Evolutionary conservation across 768 basidiomycete genomes (phyloP).

Genomic region (Wakefieldia striispora): DNA sequence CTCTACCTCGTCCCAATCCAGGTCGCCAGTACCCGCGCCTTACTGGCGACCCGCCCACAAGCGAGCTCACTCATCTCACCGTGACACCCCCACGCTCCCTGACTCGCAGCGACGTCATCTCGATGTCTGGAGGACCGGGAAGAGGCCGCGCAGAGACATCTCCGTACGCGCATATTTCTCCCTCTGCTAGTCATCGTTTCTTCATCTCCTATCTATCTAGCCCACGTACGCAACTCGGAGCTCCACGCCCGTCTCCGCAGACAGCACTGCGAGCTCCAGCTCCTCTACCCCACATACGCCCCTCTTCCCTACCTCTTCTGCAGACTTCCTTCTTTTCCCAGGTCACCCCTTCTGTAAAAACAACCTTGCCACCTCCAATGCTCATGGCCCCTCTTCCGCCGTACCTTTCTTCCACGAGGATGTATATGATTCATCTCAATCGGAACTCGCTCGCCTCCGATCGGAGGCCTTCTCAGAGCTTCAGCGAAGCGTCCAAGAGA

Average conservation of each 20-base stretch:
- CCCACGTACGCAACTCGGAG: constrained; percentile 23
- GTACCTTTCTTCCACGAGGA: constrained; percentile 18
- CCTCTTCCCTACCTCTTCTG: constrained; percentile 46
- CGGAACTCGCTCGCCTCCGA: constrained; percentile 46
- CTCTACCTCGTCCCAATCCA: constrained; percentile 41
- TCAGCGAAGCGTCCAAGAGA: constrained; percentile 57
- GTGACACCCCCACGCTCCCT: constrained; percentile 33
- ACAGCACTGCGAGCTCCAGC: constrained; percentile 26
- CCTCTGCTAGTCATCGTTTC: constrained; percentile 3
- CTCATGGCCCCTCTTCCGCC: constrained; percentile 24
- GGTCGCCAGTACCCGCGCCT: constrained; percentile 35
- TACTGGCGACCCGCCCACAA: constrained; percentile 47
- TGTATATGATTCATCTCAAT: constrained; percentile 20
- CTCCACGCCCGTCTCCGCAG: constrained; percentile 30
- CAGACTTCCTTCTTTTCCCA: constrained; percentile 48
- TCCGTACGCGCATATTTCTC: constrained; percentile 36
- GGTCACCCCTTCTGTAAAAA: constrained; percentile 15
- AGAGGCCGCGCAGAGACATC: constrained; percentile 48
- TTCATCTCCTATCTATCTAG: constrained; percentile 9
- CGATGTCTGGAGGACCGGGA: constrained; percentile 53
- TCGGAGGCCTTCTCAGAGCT: constrained; percentile 68
- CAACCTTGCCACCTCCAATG: constrained; percentile 7
- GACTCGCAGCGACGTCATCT: constrained; percentile 50
- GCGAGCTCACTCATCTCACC: constrained; percentile 44
- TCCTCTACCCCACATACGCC: constrained; percentile 33